Evolutionary conservation across 441 rosid species (phyloP).

Genomic region (Populus trichocarpa): DNA sequence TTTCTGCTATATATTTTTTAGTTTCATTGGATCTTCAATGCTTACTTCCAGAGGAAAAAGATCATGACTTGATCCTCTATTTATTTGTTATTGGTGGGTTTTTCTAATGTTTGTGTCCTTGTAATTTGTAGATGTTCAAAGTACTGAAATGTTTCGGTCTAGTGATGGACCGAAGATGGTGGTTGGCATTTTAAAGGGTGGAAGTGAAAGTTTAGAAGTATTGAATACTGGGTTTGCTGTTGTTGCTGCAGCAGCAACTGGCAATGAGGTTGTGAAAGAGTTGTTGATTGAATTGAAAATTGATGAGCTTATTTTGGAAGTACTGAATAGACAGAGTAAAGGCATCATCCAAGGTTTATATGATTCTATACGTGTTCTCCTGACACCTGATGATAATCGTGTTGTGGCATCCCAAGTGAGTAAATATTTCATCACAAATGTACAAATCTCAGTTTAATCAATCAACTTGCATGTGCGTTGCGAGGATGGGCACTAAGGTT

Average conservation of each 20-base stretch:
- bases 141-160: constrained; percentile 11
- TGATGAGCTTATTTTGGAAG: constrained; percentile 62
- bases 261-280: constrained; percentile 80
- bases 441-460: not conserved
- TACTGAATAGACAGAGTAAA: constrained; percentile 40
- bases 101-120: constrained; percentile 9
- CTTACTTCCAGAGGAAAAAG: not conserved
- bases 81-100: too few species aligned
- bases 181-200: constrained; percentile 1
- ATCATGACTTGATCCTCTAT: too few species aligned
- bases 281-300: constrained; percentile 56
- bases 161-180: constrained; percentile 52
- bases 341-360: constrained; percentile 48
- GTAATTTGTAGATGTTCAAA: too few species aligned
- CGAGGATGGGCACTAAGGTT: not conserved
- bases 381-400: constrained; percentile 86
- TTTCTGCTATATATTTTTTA: constrained; percentile 3
- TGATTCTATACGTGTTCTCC: constrained; percentile 66
- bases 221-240: constrained; percentile 57
- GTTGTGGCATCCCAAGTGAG: constrained; percentile 97
- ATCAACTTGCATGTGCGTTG: not conserved
- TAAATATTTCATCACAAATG: constrained; percentile 5
- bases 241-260: constrained; percentile 76
- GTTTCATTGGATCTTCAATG: constrained; percentile 2
- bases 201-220: constrained; percentile 40